Conservation (phyloP, 352 stramenopile species). For the Peronospora tabacina region DNA sequence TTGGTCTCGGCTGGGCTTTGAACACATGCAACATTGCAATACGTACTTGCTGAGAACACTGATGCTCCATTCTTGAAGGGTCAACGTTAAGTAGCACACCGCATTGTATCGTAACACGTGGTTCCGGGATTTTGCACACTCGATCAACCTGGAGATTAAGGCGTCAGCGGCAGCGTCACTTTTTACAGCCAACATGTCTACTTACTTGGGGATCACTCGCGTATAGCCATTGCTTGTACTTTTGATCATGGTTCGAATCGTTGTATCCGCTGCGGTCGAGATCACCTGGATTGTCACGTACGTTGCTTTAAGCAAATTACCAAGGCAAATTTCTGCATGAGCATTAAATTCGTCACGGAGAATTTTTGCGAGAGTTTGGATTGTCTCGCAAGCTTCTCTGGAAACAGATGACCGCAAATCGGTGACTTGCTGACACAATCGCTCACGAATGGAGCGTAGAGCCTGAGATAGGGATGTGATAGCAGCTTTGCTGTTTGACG, state of each 20-base stretch:
- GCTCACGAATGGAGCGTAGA: conserved; percentile 51
- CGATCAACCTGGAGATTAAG: conserved; percentile 43
- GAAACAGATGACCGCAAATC: conserved; percentile 77
- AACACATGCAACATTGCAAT: background rate
- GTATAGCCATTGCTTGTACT: conserved; percentile 68
- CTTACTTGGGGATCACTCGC: conserved; percentile 67
- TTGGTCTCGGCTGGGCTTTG: background rate
- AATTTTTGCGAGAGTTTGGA: conserved; percentile 49
- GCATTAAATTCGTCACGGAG: conserved; percentile 68
- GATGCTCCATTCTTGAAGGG: conserved; percentile 52
- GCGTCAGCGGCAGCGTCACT: background rate
- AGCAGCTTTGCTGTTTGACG: conserved; percentile 19
- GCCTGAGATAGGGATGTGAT: conserved; percentile 31
- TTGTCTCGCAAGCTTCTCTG: conserved; percentile 64
- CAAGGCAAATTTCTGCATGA: conserved; percentile 67
- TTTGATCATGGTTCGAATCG: conserved; percentile 65
- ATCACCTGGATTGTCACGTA: conserved; percentile 85
- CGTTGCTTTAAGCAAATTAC: conserved; percentile 70
- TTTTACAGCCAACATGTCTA: background rate
- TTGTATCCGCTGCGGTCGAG: conserved; percentile 63
- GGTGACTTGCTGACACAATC: conserved; percentile 58
- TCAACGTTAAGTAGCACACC: conserved; percentile 71
- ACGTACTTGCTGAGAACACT: conserved; percentile 68
- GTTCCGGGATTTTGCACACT: conserved; percentile 65
- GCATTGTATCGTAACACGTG: conserved; percentile 68